Base-by-base conservation (phyloP, 495 filamentous ascomycete species). In the Podospora didyma region DNA sequence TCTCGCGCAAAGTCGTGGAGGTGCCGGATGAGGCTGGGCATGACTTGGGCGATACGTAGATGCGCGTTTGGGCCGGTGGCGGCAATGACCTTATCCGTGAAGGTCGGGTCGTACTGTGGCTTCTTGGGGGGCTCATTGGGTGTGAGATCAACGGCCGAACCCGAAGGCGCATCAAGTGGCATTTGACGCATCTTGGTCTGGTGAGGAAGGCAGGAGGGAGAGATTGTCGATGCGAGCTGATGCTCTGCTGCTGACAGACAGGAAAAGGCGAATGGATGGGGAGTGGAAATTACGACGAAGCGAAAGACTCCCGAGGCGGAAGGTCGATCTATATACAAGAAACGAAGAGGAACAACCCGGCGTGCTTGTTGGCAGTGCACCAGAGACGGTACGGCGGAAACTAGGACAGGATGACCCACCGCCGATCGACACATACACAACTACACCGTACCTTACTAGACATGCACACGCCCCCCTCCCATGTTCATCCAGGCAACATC, bases 41-140 rank as follows among this genome's bases (percentile, higher is more conserved):
- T 75, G 46, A 83, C 70, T 55, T 80, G 61, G 42, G 69, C 66
- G 45, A 83, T 57, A 20, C 87, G 79, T 28, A 82, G 84, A 34
- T 76, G 69, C 46, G 84, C 82, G 31, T 87, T 84, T 3, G 84
- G 84, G 2, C 86, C 88, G 49, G 84, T 91, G 26, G 88, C 80
- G 56, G 83, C 79, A 73, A 88, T 83, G 65, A 90, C 87, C 61
- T 75, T 74, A 63, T 86, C 77, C 35, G 86, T 89, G 78, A 90
- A 86, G 48, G 77, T 71, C 41, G 82, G 80, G 63, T 87, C 79
- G 65, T 72, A 66, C 46, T 71, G 56, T 1, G 56, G 46, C 45
- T 60, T 64, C 34, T 53, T 46, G 14, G 50, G 20, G 9, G 26
- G 20, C 14, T 46, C 24, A 19, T 55, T 63, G 26, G 44, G 14